Conservation (phyloP, 331 rosid species). For the Cydonia oblonga region DNA sequence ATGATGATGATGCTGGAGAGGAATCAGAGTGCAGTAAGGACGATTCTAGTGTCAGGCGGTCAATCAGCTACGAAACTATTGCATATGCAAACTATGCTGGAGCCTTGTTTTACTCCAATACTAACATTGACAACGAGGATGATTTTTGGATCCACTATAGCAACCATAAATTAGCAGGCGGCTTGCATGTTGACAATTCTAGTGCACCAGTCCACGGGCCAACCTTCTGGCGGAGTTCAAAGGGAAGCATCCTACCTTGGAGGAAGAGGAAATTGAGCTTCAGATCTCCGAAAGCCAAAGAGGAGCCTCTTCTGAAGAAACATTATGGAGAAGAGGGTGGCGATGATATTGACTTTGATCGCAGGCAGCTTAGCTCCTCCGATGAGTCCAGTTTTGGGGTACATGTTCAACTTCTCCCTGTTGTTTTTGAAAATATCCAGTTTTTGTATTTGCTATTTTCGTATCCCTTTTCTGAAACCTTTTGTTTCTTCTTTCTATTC, state of each 20-base stretch:
- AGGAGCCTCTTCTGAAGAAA: slow-evolving; percentile 86
- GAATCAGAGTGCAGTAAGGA: slow-evolving; percentile 84
- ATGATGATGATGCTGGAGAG: slow-evolving; percentile 80
- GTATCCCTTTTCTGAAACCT: background rate
- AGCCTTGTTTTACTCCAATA: slow-evolving; percentile 52
- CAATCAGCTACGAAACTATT: slow-evolving; percentile 85
- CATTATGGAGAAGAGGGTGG: slow-evolving; percentile 98
- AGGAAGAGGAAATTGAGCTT: slow-evolving; percentile 97
- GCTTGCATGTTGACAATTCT: slow-evolving; percentile 46
- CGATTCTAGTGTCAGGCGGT: slow-evolving; percentile 62
- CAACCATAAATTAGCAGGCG: slow-evolving; percentile 59
- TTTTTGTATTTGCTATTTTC: background rate
- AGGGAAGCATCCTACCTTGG: slow-evolving; percentile 85
- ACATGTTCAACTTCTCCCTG: background rate
- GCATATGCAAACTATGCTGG: slow-evolving; percentile 82
- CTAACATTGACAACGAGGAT: slow-evolving; percentile 38
- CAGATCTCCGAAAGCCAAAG: slow-evolving; percentile 91
- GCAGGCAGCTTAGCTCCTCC: slow-evolving; percentile 82
- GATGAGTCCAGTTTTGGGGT: slow-evolving; percentile 54
- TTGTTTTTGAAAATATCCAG: background rate
- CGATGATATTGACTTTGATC: slow-evolving; percentile 94
- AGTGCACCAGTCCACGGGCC: slow-evolving; percentile 43
- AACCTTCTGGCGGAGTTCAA: slow-evolving; percentile 40
- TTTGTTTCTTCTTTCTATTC: background rate
- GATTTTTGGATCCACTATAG: slow-evolving; percentile 88